Evolutionary conservation across 768 basidiomycete genomes (phyloP).

Genomic region (Serendipita sp.): DNA sequence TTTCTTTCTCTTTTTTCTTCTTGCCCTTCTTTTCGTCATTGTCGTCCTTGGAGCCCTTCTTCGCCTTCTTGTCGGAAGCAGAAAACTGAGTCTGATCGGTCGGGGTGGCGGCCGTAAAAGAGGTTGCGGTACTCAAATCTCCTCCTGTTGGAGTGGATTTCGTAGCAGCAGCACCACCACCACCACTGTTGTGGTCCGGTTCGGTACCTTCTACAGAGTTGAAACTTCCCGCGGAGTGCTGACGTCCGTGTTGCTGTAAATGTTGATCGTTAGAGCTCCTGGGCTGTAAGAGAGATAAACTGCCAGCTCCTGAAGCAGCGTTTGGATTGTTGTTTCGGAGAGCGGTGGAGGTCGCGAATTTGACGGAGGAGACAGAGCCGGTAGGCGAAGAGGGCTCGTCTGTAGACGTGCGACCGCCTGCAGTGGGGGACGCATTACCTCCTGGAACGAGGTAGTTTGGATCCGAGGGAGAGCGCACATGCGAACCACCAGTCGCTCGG

Average conservation of each 20-base stretch:
- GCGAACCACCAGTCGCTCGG: slow-evolving; percentile 17
- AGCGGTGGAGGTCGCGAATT: slow-evolving; percentile 11
- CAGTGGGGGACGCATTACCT: slow-evolving; percentile 6
- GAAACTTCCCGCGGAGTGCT: background rate
- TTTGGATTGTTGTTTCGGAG: slow-evolving; percentile 19
- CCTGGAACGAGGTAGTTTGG: slow-evolving; percentile 9
- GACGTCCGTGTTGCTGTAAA: background rate
- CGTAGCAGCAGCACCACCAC: background rate
- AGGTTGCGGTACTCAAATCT: background rate
- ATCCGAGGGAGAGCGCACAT: background rate
- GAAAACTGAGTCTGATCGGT: slow-evolving; percentile 1
- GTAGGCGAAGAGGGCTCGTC: slow-evolving; percentile 14
- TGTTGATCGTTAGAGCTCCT: background rate
- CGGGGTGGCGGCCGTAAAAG: background rate
- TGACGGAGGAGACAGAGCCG: slow-evolving; percentile 7
- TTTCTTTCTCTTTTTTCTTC: background rate
- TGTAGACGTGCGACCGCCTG: slow-evolving; percentile 16
- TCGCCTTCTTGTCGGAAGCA: background rate
- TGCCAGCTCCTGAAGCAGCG: slow-evolving; percentile 15
- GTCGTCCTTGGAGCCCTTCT: background rate
- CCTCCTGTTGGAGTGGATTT: no score
- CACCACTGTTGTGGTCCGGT: slow-evolving; percentile 1
- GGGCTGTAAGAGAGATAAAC: slow-evolving; percentile 9
- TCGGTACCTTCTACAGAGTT: slow-evolving; percentile 8
- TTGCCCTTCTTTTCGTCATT: background rate